Evolutionary conservation across 106 monocot genomes (phyloP).

Genomic region (Dendrobium nobile): DNA sequence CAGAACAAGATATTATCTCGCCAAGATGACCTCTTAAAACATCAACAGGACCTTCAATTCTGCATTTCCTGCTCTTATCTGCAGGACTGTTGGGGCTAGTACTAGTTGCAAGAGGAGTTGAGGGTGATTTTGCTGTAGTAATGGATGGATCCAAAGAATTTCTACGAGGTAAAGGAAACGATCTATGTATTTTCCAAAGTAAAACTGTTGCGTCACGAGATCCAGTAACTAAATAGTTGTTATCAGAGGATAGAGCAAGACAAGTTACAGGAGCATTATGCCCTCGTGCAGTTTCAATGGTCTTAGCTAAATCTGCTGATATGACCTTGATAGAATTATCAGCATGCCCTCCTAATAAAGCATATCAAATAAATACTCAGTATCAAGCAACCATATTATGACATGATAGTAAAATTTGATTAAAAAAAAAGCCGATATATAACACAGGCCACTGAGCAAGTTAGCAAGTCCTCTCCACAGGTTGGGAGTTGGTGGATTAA

Average conservation of each 20-base stretch:
- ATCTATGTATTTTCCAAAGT: slow-evolving; percentile 76
- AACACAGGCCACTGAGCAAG: no score
- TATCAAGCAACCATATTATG: neutral
- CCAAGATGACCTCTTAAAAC: slow-evolving; percentile 94
- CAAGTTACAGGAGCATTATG: slow-evolving; percentile 86
- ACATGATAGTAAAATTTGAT: neutral
- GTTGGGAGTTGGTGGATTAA: neutral
- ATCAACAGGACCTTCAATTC: slow-evolving; percentile 86
- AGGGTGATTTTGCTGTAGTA: slow-evolving; percentile 23
- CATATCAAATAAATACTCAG: neutral
- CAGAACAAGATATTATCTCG: slow-evolving; percentile 60
- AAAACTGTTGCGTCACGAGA: slow-evolving; percentile 85
- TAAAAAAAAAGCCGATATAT: no score
- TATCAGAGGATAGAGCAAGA: slow-evolving; percentile 63
- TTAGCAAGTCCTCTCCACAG: no score
- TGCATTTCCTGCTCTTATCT: slow-evolving; percentile 26
- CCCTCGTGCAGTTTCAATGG: slow-evolving; percentile 73
- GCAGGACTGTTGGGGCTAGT: slow-evolving; percentile 9
- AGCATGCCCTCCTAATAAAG: slow-evolving; percentile 75
- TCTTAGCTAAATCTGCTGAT: slow-evolving; percentile 77
- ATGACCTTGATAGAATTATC: slow-evolving; percentile 87
- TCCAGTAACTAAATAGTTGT: slow-evolving; percentile 76
- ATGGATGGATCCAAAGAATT: slow-evolving; percentile 32
- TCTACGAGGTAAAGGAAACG: slow-evolving; percentile 18
- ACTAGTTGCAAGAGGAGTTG: slow-evolving; percentile 28